phyloP scores from a whole-genome alignment of 306 rosid genomes.

The Alnus rubra region DNA sequence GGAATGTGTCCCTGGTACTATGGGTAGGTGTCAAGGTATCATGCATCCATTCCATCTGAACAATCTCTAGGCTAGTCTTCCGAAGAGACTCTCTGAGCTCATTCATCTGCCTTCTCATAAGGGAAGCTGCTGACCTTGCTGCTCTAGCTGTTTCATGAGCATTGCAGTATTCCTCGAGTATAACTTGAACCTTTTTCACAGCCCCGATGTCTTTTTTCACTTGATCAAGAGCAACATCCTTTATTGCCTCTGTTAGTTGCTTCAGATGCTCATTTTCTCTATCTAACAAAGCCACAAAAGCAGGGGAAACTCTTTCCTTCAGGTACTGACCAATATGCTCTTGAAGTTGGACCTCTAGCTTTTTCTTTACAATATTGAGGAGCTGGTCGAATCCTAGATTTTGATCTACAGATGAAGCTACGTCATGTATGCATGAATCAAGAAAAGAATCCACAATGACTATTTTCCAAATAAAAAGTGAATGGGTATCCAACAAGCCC shows the following conservation, averaged over 20 bases:
- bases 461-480: slow-evolving; percentile 90
- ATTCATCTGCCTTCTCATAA: slow-evolving; percentile 68
- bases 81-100: slow-evolving; percentile 78
- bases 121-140: slow-evolving; percentile 77
- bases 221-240: slow-evolving; percentile 52
- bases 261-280: slow-evolving; percentile 68
- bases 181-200: slow-evolving; percentile 56
- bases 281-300: slow-evolving; percentile 72
- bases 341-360: slow-evolving; percentile 84
- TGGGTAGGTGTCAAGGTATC: slow-evolving; percentile 70
- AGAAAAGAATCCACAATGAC: slow-evolving; percentile 83
- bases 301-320: slow-evolving; percentile 69
- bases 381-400: slow-evolving; percentile 87
- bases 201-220: slow-evolving; percentile 58
- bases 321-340: slow-evolving; percentile 65
- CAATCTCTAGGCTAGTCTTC: slow-evolving; percentile 78
- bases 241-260: slow-evolving; percentile 58
- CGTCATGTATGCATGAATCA: slow-evolving; percentile 78
- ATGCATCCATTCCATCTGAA: slow-evolving; percentile 92
- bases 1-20: slow-evolving; percentile 56
- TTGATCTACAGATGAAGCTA: slow-evolving; percentile 86
- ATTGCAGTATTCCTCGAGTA: slow-evolving; percentile 91
- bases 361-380: slow-evolving; percentile 71
- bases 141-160: slow-evolving; percentile 95
- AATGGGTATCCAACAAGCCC: slow-evolving; percentile 55